These are phyloP conservation scores for Jasminum sambac DNA, from an alignment of 257 asterid species.

Conservation along the genomic window DNA sequence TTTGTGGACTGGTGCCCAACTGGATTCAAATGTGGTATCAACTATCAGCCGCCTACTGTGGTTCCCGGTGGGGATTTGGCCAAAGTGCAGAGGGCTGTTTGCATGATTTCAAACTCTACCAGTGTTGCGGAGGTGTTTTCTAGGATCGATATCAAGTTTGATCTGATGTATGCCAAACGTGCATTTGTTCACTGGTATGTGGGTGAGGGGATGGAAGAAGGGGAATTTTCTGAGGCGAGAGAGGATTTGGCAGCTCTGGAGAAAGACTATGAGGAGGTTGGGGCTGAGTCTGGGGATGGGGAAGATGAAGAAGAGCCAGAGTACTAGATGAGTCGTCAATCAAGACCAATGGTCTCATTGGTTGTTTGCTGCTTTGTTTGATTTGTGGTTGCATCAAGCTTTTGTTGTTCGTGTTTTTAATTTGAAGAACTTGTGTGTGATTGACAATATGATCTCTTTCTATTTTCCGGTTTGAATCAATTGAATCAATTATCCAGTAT, in stretches of 20 bases:
- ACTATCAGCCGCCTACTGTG: constrained; percentile 61
- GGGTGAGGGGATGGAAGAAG: constrained; percentile 67
- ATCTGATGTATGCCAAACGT: constrained; percentile 54
- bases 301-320: constrained; percentile 39
- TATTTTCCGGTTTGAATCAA: neutral
- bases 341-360: constrained; percentile 11
- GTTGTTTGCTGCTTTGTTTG: neutral
- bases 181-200: constrained; percentile 64
- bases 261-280: constrained; percentile 58
- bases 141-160: constrained; percentile 54
- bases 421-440: no score
- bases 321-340: neutral
- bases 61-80: constrained; percentile 66
- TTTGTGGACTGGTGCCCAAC: constrained; percentile 62
- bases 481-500: no score
- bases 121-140: constrained; percentile 61
- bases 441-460: no score
- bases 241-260: constrained; percentile 59
- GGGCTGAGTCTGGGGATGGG: constrained; percentile 49
- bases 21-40: constrained; percentile 57
- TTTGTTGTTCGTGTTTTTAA: neutral
- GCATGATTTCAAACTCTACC: constrained; percentile 57
- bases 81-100: constrained; percentile 56
- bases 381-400: neutral
- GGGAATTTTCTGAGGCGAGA: constrained; percentile 61